Conservation (phyloP, 1,139 yeast genomes). For the Nadsonia starkeyi-henricii region DNA sequence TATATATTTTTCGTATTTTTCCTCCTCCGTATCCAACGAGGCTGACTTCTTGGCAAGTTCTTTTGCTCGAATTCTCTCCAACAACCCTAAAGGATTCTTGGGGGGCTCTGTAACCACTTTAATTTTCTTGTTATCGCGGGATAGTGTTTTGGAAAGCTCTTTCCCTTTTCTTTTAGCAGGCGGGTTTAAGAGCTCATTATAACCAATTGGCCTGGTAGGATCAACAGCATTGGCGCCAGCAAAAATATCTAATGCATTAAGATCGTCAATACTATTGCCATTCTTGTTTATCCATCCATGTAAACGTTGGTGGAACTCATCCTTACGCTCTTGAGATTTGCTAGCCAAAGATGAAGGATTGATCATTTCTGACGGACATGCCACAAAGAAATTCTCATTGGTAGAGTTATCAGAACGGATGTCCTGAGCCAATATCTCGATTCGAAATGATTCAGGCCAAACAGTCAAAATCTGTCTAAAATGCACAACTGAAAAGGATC, state of each 20-base stretch:
- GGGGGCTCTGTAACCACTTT: not conserved
- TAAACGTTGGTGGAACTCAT: not conserved
- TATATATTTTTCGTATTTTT: not conserved
- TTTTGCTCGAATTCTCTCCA: not conserved
- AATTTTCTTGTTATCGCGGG: not conserved
- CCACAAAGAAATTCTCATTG: not conserved
- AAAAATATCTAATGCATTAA: not conserved
- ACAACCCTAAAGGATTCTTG: not conserved
- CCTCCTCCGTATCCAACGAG: not conserved
- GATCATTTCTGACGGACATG: not conserved
- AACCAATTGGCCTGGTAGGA: too few relatives aligned
- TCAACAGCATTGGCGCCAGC: not conserved
- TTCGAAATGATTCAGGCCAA: not conserved
- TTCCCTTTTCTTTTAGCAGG: not conserved
- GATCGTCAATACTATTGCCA: not conserved
- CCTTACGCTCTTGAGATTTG: not conserved
- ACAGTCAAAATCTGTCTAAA: not conserved
- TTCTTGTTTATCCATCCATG: not conserved
- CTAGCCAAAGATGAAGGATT: not conserved
- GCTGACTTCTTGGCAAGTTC: not conserved
- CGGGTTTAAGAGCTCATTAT: not conserved
- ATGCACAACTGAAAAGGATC: not conserved
- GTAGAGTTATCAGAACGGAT: not conserved
- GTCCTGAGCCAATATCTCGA: not conserved
- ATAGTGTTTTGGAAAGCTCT: not conserved